A percentile compares a stretch with the other conserved stretches of the same genome.
Evolutionary conservation across 2,329 filamentous ascomycete species (phyloP).

Genomic region (Fusarium setosum): DNA sequence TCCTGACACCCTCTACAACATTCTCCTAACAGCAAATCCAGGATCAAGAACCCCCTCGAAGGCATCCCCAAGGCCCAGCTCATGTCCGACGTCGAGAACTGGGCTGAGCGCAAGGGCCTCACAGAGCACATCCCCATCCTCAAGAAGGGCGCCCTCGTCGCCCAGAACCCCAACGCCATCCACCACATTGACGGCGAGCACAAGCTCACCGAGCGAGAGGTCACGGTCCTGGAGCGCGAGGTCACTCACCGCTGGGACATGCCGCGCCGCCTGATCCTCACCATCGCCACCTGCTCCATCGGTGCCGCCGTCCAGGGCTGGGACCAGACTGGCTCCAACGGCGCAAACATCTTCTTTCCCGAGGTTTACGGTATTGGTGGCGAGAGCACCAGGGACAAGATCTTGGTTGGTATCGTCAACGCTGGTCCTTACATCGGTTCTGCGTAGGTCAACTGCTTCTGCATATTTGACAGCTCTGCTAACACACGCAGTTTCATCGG

Average conservation of each 20-base stretch:
- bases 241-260: slow-evolving; percentile 74
- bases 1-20: neutral
- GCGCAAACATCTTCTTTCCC: slow-evolving; percentile 72
- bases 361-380: slow-evolving; percentile 53
- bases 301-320: slow-evolving; percentile 76
- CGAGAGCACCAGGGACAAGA: slow-evolving; percentile 45
- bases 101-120: slow-evolving; percentile 70
- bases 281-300: slow-evolving; percentile 74
- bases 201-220: slow-evolving; percentile 47
- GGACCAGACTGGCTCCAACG: slow-evolving; percentile 72
- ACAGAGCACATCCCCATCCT: slow-evolving; percentile 67
- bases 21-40: slow-evolving; percentile 28
- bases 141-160: slow-evolving; percentile 66
- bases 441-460: slow-evolving; percentile 50
- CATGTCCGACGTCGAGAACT: slow-evolving; percentile 68
- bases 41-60: slow-evolving; percentile 60
- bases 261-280: slow-evolving; percentile 71
- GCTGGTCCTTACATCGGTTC: slow-evolving; percentile 62
- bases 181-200: slow-evolving; percentile 65
- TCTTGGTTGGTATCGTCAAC: slow-evolving; percentile 76
- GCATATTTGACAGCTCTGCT: neutral
- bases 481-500: slow-evolving; percentile 54
- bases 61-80: slow-evolving; percentile 63
- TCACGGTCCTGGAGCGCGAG: slow-evolving; percentile 67
- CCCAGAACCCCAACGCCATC: slow-evolving; percentile 66